phyloP scores from a whole-genome alignment of 2,329 filamentous ascomycete genomes.

The Cryphonectria nitschkei region DNA sequence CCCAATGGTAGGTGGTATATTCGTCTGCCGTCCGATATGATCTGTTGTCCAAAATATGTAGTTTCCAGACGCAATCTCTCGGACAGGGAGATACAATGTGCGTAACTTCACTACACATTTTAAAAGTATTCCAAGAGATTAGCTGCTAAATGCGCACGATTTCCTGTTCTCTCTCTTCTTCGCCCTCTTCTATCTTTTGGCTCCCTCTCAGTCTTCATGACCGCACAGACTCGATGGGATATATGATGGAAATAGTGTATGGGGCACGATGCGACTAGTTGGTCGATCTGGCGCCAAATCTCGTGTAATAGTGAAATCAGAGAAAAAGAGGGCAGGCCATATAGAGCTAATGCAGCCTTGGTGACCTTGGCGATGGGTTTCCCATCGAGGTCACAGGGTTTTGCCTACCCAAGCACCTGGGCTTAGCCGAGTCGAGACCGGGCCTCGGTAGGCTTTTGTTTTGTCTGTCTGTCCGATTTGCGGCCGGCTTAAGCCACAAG shows the following conservation, averaged over 20 bases:
- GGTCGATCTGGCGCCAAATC: slow-evolving; percentile 8
- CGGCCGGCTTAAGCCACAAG: neutral
- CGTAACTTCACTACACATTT: no score
- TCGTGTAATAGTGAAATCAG: neutral
- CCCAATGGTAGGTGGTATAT: neutral
- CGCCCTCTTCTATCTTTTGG: no score
- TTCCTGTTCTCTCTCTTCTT: neutral
- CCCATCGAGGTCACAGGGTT: neutral
- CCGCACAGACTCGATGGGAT: neutral
- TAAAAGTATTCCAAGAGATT: no score
- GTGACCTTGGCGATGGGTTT: neutral
- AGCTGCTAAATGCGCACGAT: neutral
- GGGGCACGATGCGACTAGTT: neutral
- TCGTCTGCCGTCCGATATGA: neutral
- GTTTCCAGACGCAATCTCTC: neutral
- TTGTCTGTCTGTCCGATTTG: neutral
- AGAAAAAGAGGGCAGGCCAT: slow-evolving; percentile 12
- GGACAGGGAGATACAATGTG: neutral
- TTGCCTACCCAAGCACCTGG: neutral
- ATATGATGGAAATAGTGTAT: no score
- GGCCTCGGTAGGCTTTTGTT: no score
- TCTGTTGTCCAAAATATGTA: neutral
- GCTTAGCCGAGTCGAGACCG: neutral
- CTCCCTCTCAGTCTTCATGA: neutral
- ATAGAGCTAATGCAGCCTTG: slow-evolving; percentile 17